phyloP scores from a whole-genome alignment of 441 rosid genomes.

The Omphalea diandra region DNA sequence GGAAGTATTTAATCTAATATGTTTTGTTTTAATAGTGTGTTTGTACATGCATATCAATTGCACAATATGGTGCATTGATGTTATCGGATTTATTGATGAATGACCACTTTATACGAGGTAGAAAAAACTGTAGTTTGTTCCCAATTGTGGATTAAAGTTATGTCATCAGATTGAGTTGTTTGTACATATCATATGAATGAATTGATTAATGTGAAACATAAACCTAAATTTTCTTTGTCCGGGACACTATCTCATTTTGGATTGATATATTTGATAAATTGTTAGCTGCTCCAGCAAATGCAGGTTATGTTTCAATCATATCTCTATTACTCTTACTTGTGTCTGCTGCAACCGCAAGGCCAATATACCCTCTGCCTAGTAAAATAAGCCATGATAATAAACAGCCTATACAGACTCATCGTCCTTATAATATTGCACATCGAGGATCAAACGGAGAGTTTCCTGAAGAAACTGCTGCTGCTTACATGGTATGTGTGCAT shows the following conservation, averaged over 20 bases:
- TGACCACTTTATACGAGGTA: neutral
- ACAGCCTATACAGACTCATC: constrained; percentile 77
- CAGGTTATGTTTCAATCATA: constrained; percentile 48
- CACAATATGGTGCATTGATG: neutral
- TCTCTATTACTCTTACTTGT: constrained; percentile 45
- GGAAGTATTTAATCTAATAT: neutral
- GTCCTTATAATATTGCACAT: constrained; percentile 85
- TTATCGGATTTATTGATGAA: neutral
- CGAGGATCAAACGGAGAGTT: constrained; percentile 94
- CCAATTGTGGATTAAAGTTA: neutral
- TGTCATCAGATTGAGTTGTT: neutral
- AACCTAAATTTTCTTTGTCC: neutral
- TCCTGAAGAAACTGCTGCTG: constrained; percentile 94
- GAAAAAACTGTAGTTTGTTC: neutral
- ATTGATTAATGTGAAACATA: constrained; percentile 3
- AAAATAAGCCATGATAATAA: constrained; percentile 36
- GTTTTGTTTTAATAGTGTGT: neutral
- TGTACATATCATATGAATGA: neutral
- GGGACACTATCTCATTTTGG: neutral
- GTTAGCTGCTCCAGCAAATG: constrained; percentile 15
- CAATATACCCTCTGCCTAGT: constrained; percentile 81
- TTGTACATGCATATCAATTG: neutral
- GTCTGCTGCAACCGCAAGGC: constrained; percentile 62
- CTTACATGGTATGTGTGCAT: constrained; percentile 60
- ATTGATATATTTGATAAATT: neutral